Base-by-base conservation (phyloP, 495 filamentous ascomycete genomes). In the Aspergillus bertholletiae region DNA sequence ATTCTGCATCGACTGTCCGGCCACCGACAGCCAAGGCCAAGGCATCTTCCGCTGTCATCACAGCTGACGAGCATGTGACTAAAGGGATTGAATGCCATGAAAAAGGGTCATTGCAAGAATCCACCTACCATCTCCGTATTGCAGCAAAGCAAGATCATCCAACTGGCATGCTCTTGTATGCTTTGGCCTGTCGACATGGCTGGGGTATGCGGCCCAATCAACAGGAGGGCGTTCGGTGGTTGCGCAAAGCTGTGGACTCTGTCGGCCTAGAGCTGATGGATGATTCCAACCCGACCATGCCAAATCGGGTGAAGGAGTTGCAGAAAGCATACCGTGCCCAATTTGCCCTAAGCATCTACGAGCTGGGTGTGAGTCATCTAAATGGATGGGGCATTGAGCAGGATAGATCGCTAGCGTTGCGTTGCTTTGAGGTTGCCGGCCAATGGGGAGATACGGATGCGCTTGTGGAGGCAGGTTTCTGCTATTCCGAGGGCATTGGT, bases 361-460 rank as follows among this genome's bases (percentile, higher is more conserved):
- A 98, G 73, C 75, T 98, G 18, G 94, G 94, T 6, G 88, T 96
- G n/a, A 94, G 89, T 70, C 89, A 97, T 67, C 87, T 97, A 82
- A 96, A 98, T 59, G 94, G 94, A 2, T 98, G 94, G 94, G 94
- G 94, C 5, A 94, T 92, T 43, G 85, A 92, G 58, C 90, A 94
- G 68, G 92, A 98, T 64, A 96, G 96, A 65, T 75, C 80, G 5
- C 77, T 96, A 50, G 94, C 92, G 2, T 70, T 98, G 56, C 81
- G 90, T 41, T 97, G 95, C 60, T 98, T 96, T 66, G 94, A 98
- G 68, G 96, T 96, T 56, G 95, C 94, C 35, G 92, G 88, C 46
- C 86, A 88, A 60, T 97, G 94, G 94, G 94, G 94, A n/a, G 94
- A 98, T 74, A 84, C 87, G 7, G 94, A 98, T 70, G 94, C 94